Conservation (phyloP, 1,139 yeast genomes). For the Yamadazyma sp. region DNA sequence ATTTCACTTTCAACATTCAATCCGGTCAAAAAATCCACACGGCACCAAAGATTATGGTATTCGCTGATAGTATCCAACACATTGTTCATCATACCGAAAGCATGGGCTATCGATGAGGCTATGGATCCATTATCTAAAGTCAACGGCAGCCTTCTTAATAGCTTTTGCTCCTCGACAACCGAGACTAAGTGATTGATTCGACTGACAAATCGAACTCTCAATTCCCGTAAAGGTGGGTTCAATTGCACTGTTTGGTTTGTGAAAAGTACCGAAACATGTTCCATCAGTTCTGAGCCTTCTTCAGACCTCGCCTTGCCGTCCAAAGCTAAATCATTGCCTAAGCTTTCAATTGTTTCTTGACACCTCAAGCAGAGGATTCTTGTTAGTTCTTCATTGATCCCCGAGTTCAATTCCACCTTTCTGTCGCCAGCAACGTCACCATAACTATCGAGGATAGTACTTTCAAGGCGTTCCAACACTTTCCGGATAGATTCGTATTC, state of each 20-base stretch:
- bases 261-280: slow-evolving; percentile 38
- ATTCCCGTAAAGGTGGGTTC: slow-evolving; percentile 25
- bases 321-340: not conserved
- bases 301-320: not conserved
- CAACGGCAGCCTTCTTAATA: slow-evolving; percentile 5
- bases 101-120: slow-evolving; percentile 3
- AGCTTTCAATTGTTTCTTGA: slow-evolving; percentile 1
- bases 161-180: slow-evolving; percentile 16
- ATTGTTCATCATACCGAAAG: slow-evolving; percentile 20
- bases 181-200: slow-evolving; percentile 14
- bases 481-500: slow-evolving; percentile 15
- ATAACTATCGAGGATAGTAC: slow-evolving; percentile 2
- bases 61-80: slow-evolving; percentile 24
- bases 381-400: slow-evolving; percentile 41
- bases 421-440: not conserved
- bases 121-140: not conserved
- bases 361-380: slow-evolving; percentile 18
- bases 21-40: slow-evolving; percentile 63
- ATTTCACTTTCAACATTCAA: slow-evolving; percentile 22
- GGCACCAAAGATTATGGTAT: slow-evolving; percentile 53
- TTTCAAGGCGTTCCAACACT: slow-evolving; percentile 36
- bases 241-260: slow-evolving; percentile 45
- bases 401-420: not conserved
- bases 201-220: slow-evolving; percentile 20
- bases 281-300: not conserved